Evolutionary conservation across 192 early-diverging fungal genomes (phyloP), one percentile per base, ranked within the genome.

Genomic region (Gaertneriomyces sp.): DNA sequence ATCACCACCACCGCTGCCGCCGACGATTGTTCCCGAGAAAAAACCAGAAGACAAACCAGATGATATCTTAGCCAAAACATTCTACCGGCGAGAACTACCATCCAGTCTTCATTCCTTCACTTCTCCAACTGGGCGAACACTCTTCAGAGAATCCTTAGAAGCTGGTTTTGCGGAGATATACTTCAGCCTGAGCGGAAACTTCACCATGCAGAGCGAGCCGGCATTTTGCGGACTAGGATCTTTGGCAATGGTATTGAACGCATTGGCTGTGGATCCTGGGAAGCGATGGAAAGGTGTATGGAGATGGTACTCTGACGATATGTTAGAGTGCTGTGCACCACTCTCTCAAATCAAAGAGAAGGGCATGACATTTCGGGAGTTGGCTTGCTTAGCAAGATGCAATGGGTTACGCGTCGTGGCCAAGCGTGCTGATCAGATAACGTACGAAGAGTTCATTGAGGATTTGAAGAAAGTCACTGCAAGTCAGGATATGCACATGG

Each of bases 251-350:
- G 93, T 97, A 3, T 79, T 97, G 8, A 97, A 97, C 68, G 91
- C 95, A 5, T 79, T 97, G 41, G 89, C 91, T 61, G 91, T 97
- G 9, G 93, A 95, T 69, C 93, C 93, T 1, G 80, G 88, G 14
- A 77, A 85, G 45, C 78, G 80, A 12, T 97, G 95, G 95, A 95
- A 95, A 74, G 95, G 95, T 19, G 90, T 90, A 3, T 97, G 95
- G 95, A 75, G 91, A 39, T 94, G 91, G 90, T 92, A 89, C 56
- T 70, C 60, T 17, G 82, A 84, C 54, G 74, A 74, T 10, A 77
- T 84, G 75, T 70, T 84, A 17, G 79, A 84, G 44, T 79, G 79
- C 58, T 76, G 74, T 53, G 46, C 54, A 6, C 75, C 79, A 20
- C 47, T 82, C 39, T 87, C 91, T 25, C 81, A 89, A 20, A 82